Evolutionary conservation across 352 stramenopile genomes (phyloP).

Genomic region (Phytophthora sojae): DNA sequence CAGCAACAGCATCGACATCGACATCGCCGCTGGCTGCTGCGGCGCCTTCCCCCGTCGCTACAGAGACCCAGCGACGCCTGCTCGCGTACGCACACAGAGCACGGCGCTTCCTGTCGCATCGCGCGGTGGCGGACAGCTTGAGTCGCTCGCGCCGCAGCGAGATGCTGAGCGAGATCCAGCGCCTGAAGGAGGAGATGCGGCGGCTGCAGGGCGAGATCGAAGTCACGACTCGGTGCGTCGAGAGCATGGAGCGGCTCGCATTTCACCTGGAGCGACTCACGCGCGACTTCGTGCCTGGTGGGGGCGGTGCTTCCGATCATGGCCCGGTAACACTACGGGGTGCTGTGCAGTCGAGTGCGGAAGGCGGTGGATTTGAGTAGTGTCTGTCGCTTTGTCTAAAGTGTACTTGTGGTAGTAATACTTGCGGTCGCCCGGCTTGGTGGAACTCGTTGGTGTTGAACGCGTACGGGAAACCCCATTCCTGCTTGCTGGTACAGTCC

Average conservation of each 20-base stretch:
- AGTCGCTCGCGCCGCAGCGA: conserved; percentile 38
- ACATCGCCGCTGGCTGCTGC: neutral
- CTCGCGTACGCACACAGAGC: conserved; percentile 33
- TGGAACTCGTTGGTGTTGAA: neutral
- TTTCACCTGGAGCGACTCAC: conserved; percentile 43
- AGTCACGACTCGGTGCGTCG: conserved; percentile 43
- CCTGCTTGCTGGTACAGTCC: too few species aligned
- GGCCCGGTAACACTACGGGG: neutral
- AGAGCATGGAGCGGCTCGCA: conserved; percentile 48
- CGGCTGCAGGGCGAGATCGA: conserved; percentile 47
- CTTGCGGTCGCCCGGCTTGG: neutral
- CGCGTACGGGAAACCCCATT: neutral
- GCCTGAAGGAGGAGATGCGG: conserved; percentile 38
- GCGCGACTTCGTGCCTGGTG: conserved; percentile 17
- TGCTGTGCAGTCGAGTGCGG: neutral
- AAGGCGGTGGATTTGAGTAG: neutral
- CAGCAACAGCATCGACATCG: neutral
- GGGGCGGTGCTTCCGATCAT: neutral
- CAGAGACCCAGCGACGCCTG: conserved; percentile 26
- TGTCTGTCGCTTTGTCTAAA: neutral
- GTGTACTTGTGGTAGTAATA: neutral
- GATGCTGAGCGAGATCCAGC: conserved; percentile 47
- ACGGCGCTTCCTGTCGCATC: conserved; percentile 32
- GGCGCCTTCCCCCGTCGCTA: neutral
- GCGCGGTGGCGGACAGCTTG: conserved; percentile 25